Evolutionary conservation across 208 protist genomes (phyloP), one percentile per base, ranked within the genome.

Genomic region (Endotrypanum monterogeii): DNA sequence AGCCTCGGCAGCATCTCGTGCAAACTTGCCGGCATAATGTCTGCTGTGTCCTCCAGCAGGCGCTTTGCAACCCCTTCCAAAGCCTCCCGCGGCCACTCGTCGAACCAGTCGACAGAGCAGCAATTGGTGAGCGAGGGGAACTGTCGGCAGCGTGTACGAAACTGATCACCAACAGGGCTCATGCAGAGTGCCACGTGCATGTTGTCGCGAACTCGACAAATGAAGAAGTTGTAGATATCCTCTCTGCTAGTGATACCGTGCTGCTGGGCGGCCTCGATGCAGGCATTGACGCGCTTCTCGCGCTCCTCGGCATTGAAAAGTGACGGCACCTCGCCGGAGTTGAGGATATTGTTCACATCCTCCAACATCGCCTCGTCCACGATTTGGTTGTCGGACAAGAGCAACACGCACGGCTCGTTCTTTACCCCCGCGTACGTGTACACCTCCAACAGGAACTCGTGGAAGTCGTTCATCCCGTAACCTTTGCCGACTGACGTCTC

Each of bases 81-180:
- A 9, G 98, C 98, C 76, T 99, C 96, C 16, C 73, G 56, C 44
- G 98, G 98, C 98, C 98, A 99, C 74, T 95, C 91, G 72, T 97
- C 94, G 78, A 99, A 99, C 98, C 98, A 99, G 83, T 99, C 98
- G 73, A 99, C 98, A 50, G 94, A 90, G 84, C 98, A 99, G 84
- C 98, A 99, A 86, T 99, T 99, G 28, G 99, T 97, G 6, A 99
- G 89, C 23, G 98, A 99, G 14, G 98, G 98, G 79, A 99, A 99
- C 89, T 98, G 97, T 52, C 97, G 91, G 76, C 94, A 98, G 39
- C 98, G 91, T 12, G 88, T 92, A 67, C 97, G 94, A 80, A 99
- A 99, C 54, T 84, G 91, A 70, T 98, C 93, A 11, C 98, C 98
- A 44, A 99, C 94, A 18, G 98, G 98, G 60, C 89, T 98, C 94